phyloP scores from a whole-genome alignment of 768 basidiomycete species.

The Dentipellis sp. region DNA sequence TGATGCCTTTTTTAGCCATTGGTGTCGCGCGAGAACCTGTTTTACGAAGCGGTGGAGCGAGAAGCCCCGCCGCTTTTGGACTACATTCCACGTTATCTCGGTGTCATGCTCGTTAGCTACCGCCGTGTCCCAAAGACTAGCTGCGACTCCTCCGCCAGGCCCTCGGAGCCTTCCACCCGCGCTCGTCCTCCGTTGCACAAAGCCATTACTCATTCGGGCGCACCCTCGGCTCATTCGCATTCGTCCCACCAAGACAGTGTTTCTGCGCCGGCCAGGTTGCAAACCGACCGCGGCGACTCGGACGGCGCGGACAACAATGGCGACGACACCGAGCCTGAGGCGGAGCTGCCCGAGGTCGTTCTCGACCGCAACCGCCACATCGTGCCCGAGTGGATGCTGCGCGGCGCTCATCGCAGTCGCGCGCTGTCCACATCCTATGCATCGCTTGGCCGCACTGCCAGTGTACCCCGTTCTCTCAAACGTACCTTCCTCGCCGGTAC shows the following conservation, averaged over 20 bases:
- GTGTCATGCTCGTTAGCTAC: conserved; percentile 97
- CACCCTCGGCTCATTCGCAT: not conserved
- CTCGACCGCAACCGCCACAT: conserved; percentile 94
- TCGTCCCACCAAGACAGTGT: not conserved
- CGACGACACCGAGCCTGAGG: conserved; percentile 35
- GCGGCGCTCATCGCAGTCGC: conserved; percentile 32
- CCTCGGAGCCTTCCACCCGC: conserved; percentile 2
- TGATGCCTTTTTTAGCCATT: conserved; percentile 56
- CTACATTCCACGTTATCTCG: conserved; percentile 96
- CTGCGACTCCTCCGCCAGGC: conserved; percentile 10
- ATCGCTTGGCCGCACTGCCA: conserved; percentile 18
- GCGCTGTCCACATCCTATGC: conserved; percentile 38
- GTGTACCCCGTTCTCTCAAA: conserved; percentile 29
- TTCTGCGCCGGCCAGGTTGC: conserved; percentile 11
- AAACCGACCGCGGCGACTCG: conserved; percentile 32
- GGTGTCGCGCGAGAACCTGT: conserved; percentile 92
- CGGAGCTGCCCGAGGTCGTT: conserved; percentile 91
- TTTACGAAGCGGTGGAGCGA: conserved; percentile 94
- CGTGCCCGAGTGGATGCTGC: conserved; percentile 86
- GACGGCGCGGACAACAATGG: conserved; percentile 20
- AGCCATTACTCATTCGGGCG: conserved; percentile 17
- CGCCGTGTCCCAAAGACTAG: conserved; percentile 45
- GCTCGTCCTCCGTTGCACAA: conserved; percentile 21
- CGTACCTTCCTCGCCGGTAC: conserved; percentile 41
- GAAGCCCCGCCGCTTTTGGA: conserved; percentile 87